phyloP scores from a whole-genome alignment of 495 filamentous ascomycete species.

The Oidiodendron maius region DNA sequence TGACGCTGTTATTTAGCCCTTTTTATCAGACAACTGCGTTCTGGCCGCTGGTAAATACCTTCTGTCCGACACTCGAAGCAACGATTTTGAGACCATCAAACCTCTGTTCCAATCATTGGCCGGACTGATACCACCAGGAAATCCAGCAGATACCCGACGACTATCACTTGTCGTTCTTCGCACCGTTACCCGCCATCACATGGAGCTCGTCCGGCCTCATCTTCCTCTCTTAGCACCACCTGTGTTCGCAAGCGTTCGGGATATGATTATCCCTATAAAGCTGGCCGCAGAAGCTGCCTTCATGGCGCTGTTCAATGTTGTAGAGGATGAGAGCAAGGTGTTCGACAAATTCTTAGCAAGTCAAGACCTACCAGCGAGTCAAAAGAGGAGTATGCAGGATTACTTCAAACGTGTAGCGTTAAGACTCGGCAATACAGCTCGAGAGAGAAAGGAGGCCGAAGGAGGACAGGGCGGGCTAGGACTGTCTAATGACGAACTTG shows the following conservation, averaged over 20 bases:
- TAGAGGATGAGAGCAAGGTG: constrained; percentile 75
- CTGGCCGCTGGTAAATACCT: constrained; percentile 95
- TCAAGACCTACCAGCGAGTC: constrained; percentile 55
- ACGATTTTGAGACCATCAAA: constrained; percentile 63
- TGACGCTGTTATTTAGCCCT: constrained; percentile 43
- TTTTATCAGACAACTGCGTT: constrained; percentile 82
- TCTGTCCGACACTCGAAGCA: constrained; percentile 54
- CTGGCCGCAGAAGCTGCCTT: constrained; percentile 93
- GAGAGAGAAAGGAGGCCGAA: constrained; percentile 84
- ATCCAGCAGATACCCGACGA: constrained; percentile 74
- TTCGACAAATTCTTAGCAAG: constrained; percentile 87
- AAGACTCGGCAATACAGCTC: constrained; percentile 72
- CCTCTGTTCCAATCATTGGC: constrained; percentile 72
- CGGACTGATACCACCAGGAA: constrained; percentile 66
- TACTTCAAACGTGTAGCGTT: constrained; percentile 94
- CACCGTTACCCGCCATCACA: constrained; percentile 69
- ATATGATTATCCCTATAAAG: constrained; percentile 93
- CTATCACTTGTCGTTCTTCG: constrained; percentile 85
- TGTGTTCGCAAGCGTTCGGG: constrained; percentile 85
- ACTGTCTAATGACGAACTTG: constrained; percentile 77
- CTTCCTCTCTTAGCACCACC: constrained; percentile 70
- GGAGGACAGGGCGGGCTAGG: constrained; percentile 82
- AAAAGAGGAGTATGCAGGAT: constrained; percentile 88
- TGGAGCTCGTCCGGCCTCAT: constrained; percentile 73
- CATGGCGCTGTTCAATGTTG: constrained; percentile 86